Evolutionary conservation across 2,329 filamentous ascomycete species (phyloP).

Genomic region (Cercospora brassicicola): DNA sequence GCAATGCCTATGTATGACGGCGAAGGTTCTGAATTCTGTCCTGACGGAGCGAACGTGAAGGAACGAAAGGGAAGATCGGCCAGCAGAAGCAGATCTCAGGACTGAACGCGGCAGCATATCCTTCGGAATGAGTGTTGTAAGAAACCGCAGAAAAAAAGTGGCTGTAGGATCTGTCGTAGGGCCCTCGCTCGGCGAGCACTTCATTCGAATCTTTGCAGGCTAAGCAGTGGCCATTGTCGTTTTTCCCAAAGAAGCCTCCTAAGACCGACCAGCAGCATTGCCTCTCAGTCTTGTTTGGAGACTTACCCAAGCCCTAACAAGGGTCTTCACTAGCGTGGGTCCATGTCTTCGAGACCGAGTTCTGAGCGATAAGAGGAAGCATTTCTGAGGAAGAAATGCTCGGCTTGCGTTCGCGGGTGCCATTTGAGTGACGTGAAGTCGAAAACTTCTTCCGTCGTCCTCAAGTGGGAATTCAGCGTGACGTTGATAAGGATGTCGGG

Average conservation of each 20-base stretch:
- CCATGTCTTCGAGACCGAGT: background rate
- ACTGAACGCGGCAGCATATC: background rate
- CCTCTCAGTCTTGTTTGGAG: background rate
- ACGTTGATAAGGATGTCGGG: background rate
- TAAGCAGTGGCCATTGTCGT: background rate
- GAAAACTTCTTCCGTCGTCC: background rate
- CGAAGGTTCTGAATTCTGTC: background rate
- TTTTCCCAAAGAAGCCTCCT: background rate
- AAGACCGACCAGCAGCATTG: background rate
- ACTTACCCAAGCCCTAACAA: background rate
- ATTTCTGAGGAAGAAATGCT: background rate
- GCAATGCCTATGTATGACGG: background rate
- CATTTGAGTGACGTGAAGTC: background rate
- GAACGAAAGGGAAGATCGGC: background rate
- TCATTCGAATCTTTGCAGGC: background rate
- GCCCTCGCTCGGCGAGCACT: background rate
- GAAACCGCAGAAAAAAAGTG: background rate
- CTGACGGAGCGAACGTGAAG: background rate
- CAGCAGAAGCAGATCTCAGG: background rate
- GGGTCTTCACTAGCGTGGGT: background rate
- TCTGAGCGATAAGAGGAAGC: background rate
- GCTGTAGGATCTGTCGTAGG: background rate
- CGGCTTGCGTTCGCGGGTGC: background rate
- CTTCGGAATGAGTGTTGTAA: background rate
- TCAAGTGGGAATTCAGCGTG: background rate